Evolutionary conservation across 2,329 filamentous ascomycete species (phyloP), one percentile per base, ranked within the genome.

Genomic region (Fusarium praegraminearum): DNA sequence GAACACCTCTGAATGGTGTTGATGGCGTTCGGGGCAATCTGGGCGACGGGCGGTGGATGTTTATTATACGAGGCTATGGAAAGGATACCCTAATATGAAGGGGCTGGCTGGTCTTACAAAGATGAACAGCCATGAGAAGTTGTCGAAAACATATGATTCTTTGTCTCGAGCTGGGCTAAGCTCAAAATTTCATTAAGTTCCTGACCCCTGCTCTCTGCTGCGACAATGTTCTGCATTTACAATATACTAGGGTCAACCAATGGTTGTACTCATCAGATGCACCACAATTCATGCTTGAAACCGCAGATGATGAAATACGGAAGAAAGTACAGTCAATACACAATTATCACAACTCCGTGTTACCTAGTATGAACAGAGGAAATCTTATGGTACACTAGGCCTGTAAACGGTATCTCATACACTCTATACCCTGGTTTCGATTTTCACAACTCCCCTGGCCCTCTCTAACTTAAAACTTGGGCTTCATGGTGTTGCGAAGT

Each of bases 401-500:
- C 78, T 80, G 76, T 80, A 81, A 82, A 82, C 80, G 82, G 82
- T 82, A 85, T 85, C 81, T 83, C 81, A 82, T 85, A 85, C 83
- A 85, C 82, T 86, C 84, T 85, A 85, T 85, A 82, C 80, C 81
- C 80, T 78, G 78, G 76, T 78, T 77, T 76, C 76, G 75, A 76
- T 78, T 76, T 76, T 77, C 76, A 75, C 75, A 78, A 76, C 73
- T 77, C 59, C 57, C 60, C 64, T 68, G 61, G 67, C 68, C 69
- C 69, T 71, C 64, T 75, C 70, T 71, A 70, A 68, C 72, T 80
- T 84, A 87, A 77, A 86, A 86, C 84, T 93, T 95, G 82, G 93
- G 90, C 86, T 89, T 93, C 91, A 96, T 96, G 80, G 96, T 93
- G 81, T 89, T 90, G 80, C 94, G 87, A 78, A 93, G 86, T 79